These are phyloP conservation scores for Teunomyces pallodes DNA, from an alignment of 805 yeast genomes.

Conservation along the genomic window DNA sequence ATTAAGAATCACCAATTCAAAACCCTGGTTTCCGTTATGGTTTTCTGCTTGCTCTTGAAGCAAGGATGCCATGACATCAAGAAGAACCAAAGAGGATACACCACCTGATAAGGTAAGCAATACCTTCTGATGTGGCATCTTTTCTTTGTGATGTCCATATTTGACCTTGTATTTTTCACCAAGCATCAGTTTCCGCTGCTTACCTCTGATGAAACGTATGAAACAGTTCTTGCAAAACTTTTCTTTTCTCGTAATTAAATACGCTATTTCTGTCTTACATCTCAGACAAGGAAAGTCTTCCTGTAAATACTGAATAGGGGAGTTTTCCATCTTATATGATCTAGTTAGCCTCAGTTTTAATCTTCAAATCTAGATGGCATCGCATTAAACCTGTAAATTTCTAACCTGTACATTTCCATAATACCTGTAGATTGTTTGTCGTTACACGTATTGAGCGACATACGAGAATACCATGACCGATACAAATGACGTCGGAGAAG, in stretches of 20 bases:
- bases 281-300: conserved; percentile 41
- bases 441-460: background rate
- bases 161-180: conserved; percentile 71
- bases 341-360: background rate
- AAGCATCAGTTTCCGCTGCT: conserved; percentile 77
- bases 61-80: conserved; percentile 63
- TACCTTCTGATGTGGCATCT: conserved; percentile 40
- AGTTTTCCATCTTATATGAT: background rate
- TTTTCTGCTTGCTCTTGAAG: conserved; percentile 59
- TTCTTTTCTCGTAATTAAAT: conserved; percentile 58
- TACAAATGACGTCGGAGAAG: background rate
- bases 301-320: conserved; percentile 16
- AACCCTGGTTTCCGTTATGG: conserved; percentile 69
- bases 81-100: conserved; percentile 59
- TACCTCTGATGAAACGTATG: conserved; percentile 66
- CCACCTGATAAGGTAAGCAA: conserved; percentile 69
- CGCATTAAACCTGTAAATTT: conserved; percentile 1
- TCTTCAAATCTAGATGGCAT: background rate
- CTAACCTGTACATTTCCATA: no score
- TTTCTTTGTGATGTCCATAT: conserved; percentile 44
- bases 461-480: background rate
- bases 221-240: conserved; percentile 68
- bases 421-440: no score
- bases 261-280: conserved; percentile 45
- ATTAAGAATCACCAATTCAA: conserved; percentile 51